Percentiles rank a stretch among this genome's conserved stretches.
Evolutionary conservation across 163 green algal species (phyloP).

Genomic region (Scenedesmus sp.): DNA sequence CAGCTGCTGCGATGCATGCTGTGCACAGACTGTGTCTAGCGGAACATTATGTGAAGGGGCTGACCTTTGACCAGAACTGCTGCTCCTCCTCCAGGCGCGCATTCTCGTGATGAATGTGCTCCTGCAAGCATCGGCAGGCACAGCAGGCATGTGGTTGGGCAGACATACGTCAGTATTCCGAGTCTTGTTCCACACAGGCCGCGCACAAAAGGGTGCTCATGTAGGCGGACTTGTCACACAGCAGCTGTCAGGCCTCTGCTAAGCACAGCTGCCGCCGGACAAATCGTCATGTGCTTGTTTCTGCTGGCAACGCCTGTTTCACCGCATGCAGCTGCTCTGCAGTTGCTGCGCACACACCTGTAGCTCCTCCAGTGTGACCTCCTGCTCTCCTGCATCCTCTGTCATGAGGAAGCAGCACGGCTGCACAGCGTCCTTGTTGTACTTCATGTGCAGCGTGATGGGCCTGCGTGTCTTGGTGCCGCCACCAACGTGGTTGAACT

Average conservation of each 20-base stretch:
- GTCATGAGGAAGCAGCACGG: slow-evolving; percentile 91
- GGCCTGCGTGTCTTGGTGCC: slow-evolving; percentile 96
- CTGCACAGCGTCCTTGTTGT: slow-evolving; percentile 73
- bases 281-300: too few species aligned
- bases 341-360: slow-evolving; percentile 69
- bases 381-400: slow-evolving; percentile 83
- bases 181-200: too few species aligned
- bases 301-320: neutral
- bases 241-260: too few species aligned
- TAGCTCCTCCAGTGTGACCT: slow-evolving; percentile 92
- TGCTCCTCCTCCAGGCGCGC: slow-evolving; percentile 87
- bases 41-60: neutral
- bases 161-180: too few species aligned
- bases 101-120: slow-evolving; percentile 98
- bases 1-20: too few species aligned
- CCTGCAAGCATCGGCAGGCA: slow-evolving; percentile 60
- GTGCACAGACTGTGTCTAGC: neutral
- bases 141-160: neutral
- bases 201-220: neutral
- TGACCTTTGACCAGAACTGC: slow-evolving; percentile 93
- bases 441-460: slow-evolving; percentile 98
- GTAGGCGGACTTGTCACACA: neutral
- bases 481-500: slow-evolving; percentile 98
- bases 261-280: too few species aligned
- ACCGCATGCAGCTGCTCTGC: neutral